phyloP scores from a whole-genome alignment of 2,329 filamentous ascomycete genomes.

The Dothistroma pini region DNA sequence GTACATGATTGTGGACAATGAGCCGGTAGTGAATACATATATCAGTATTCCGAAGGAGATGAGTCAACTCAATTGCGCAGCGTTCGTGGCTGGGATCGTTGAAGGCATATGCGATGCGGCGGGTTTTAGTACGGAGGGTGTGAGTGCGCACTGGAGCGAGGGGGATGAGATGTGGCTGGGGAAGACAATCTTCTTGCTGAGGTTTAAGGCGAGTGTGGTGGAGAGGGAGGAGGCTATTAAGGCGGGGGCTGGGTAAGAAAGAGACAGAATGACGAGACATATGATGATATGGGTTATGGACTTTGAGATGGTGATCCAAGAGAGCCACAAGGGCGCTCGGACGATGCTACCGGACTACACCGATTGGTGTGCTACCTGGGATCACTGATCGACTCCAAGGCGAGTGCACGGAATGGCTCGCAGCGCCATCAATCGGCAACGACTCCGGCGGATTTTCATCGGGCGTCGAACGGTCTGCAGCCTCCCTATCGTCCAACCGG shows the following conservation, averaged over 20 bases:
- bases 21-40: conserved; percentile 91
- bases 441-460: neutral
- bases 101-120: conserved; percentile 95
- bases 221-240: conserved; percentile 69
- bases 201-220: conserved; percentile 86
- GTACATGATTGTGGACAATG: conserved; percentile 99
- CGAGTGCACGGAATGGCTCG: neutral
- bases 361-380: conserved; percentile 18
- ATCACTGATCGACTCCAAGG: conserved; percentile 17
- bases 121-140: conserved; percentile 75
- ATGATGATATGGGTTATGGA: neutral
- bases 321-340: neutral
- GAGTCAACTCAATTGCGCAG: conserved; percentile 93
- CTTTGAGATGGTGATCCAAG: neutral
- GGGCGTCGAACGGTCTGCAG: neutral
- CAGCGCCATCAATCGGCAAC: conserved; percentile 3
- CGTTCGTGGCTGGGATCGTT: conserved; percentile 90
- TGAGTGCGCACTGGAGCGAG: conserved; percentile 75
- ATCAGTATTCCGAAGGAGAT: conserved; percentile 92
- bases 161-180: conserved; percentile 79
- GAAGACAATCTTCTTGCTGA: conserved; percentile 91
- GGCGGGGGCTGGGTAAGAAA: conserved; percentile 25
- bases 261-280: neutral
- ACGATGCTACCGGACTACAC: conserved; percentile 17
- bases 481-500: conserved; percentile 10